Base-by-base conservation (phyloP, 306 rosid species). In the Coriaria nepalensis region DNA sequence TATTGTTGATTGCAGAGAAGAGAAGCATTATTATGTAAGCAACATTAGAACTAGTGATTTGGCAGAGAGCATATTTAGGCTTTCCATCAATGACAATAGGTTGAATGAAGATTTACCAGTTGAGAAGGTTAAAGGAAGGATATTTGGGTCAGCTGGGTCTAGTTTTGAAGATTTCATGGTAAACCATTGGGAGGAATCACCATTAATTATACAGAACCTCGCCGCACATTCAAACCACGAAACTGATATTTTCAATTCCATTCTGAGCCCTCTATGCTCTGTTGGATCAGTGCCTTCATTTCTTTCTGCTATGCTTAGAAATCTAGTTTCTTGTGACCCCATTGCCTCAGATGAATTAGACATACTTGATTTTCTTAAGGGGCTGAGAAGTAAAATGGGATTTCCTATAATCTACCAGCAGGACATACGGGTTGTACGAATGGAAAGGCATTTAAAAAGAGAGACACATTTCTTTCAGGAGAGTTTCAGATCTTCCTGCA, bases 261-360 rank as follows among this genome's bases (percentile, higher is more conserved):
- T 82, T 45, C 6, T 56, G 15, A 59, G 55, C 36, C 64, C 75
- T 57, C 59, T 73, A 50, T 63, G 58, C 60, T 61, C 73, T 47
- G 64, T 52, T 6, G 71, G 62, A 45, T n/a, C 50, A 8, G 63
- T 42, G 65, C 71, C 83, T 40, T 74, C 76, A 64, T 73, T 74
- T 44, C 50, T 86, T 52, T 67, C 81, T 43, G 57, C 86, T 33
- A 54, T 70, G 44, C 83, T 82, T 65, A 70, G 29, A 41, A 70
- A 61, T 52, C 52, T 68, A 12, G 80, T 74, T 64, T 77, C 96
- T 53, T 86, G 93, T 75, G 71, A 70, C 37, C 96, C 93, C 40
- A 72, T 79, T 65, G 79, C 86, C 63, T 79, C 86, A 11, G 94
- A 82, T 67, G 96, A 86, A 66, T 56, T 72, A 7, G 70, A 75